phyloP scores from a whole-genome alignment of 2,329 filamentous ascomycete genomes.

The Penicillium frequentans region DNA sequence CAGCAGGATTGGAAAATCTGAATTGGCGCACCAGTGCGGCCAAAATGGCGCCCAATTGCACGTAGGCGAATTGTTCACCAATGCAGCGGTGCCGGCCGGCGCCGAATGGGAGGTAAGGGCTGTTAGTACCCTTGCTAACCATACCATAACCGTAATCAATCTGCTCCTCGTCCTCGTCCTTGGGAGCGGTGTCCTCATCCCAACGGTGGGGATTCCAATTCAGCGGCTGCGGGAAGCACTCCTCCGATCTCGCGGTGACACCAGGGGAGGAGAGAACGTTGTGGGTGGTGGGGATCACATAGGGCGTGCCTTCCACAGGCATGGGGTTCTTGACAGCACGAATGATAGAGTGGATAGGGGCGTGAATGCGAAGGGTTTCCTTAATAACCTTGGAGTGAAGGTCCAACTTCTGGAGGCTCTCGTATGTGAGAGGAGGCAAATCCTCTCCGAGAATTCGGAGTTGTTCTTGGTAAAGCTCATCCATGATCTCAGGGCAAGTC shows the following conservation, averaged over 20 bases:
- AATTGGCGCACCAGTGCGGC: constrained; percentile 75
- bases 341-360: constrained; percentile 93
- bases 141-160: constrained; percentile 93
- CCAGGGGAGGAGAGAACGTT: constrained; percentile 82
- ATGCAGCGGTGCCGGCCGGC: constrained; percentile 93
- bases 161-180: constrained; percentile 66
- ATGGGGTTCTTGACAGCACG: constrained; percentile 88
- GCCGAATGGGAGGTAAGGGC: constrained; percentile 91
- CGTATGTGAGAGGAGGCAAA: constrained; percentile 72
- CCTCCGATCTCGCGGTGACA: constrained; percentile 69
- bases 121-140: constrained; percentile 84
- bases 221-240: constrained; percentile 79
- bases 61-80: constrained; percentile 92
- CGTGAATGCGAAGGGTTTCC: constrained; percentile 87
- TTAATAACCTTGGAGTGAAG: constrained; percentile 84
- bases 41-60: constrained; percentile 84
- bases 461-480: constrained; percentile 84
- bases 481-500: constrained; percentile 72
- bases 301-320: constrained; percentile 77
- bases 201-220: constrained; percentile 91
- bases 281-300: constrained; percentile 77
- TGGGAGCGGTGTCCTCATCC: constrained; percentile 59
- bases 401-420: constrained; percentile 74
- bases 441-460: constrained; percentile 69
- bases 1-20: constrained; percentile 66